These are phyloP conservation scores for Phaeosphaeria sp. DNA, from an alignment of 2,329 filamentous ascomycete genomes.

Conservation along the genomic window DNA sequence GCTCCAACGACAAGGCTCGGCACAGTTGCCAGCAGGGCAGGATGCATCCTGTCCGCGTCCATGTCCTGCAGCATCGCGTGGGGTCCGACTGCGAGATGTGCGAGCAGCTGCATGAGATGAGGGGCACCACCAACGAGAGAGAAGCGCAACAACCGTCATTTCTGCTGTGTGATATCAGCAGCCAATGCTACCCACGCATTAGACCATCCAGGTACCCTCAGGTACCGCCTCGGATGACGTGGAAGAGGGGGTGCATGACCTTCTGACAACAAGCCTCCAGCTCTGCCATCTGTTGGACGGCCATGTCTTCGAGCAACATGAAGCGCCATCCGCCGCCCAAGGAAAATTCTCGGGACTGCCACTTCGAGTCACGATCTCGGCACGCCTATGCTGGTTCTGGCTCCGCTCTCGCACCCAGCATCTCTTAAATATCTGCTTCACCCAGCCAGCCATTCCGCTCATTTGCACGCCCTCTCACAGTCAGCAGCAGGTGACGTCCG, in stretches of 20 bases:
- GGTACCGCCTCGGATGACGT: slow-evolving; percentile 16
- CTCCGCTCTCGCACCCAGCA: slow-evolving; percentile 32
- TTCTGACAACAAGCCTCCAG: slow-evolving; percentile 7
- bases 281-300: background rate
- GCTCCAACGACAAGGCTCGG: slow-evolving; percentile 18
- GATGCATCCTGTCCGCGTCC: slow-evolving; percentile 24
- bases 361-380: slow-evolving; percentile 36
- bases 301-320: slow-evolving; percentile 23
- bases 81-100: slow-evolving; percentile 11
- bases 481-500: slow-evolving; percentile 26
- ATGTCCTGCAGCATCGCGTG: slow-evolving; percentile 19
- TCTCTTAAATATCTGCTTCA: slow-evolving; percentile 13
- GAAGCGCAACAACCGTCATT: slow-evolving; percentile 1
- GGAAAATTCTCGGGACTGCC: slow-evolving; percentile 29
- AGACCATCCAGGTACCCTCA: slow-evolving; percentile 26
- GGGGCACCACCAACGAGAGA: background rate
- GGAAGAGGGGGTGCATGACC: slow-evolving; percentile 18
- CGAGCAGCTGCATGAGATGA: slow-evolving; percentile 6
- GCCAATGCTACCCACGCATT: background rate
- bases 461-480: slow-evolving; percentile 11
- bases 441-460: slow-evolving; percentile 2
- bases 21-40: slow-evolving; percentile 16
- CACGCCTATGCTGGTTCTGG: slow-evolving; percentile 17
- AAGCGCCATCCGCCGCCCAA: slow-evolving; percentile 13
- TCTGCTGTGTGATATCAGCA: background rate